These are phyloP conservation scores for Agaricus blazei DNA, from an alignment of 768 basidiomycete genomes.

Conservation along the genomic window DNA sequence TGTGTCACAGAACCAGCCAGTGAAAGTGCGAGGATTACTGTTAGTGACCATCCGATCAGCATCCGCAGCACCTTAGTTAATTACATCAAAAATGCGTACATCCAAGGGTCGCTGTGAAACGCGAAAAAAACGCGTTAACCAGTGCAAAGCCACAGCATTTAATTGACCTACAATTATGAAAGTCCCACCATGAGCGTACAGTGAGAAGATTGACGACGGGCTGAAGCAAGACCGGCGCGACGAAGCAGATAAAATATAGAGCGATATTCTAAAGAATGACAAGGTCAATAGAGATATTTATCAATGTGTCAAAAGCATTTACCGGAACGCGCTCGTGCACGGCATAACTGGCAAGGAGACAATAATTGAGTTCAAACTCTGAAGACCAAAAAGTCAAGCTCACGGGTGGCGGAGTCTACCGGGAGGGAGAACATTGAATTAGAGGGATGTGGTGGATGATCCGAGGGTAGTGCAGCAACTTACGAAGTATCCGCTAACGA, in stretches of 20 bases:
- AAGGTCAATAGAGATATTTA: not conserved
- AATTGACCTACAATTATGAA: conserved; percentile 57
- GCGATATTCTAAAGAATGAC: conserved; percentile 33
- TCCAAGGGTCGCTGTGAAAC: conserved; percentile 33
- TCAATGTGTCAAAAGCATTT: conserved; percentile 19
- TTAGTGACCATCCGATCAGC: conserved; percentile 6
- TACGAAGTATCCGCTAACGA: conserved; percentile 75
- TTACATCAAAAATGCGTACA: conserved; percentile 22
- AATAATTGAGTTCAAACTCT: not conserved
- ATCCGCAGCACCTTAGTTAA: not conserved
- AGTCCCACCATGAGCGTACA: conserved; percentile 84
- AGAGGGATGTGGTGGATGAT: conserved; percentile 5
- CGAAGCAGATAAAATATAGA: conserved; percentile 46
- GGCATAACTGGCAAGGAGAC: conserved; percentile 43
- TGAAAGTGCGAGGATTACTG: conserved; percentile 69
- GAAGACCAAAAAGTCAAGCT: conserved; percentile 14
- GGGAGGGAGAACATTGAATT: conserved; percentile 11
- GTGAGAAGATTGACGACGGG: conserved; percentile 66
- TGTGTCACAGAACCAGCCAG: conserved; percentile 83
- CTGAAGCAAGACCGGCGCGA: conserved; percentile 68
- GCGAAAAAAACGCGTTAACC: not conserved
- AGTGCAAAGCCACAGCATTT: not conserved
- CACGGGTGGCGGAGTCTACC: conserved; percentile 37
- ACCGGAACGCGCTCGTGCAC: conserved; percentile 78
- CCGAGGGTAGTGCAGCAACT: conserved; percentile 20